Base-by-base conservation (phyloP, 83 land plant species). In the Picea engelmannii region DNA sequence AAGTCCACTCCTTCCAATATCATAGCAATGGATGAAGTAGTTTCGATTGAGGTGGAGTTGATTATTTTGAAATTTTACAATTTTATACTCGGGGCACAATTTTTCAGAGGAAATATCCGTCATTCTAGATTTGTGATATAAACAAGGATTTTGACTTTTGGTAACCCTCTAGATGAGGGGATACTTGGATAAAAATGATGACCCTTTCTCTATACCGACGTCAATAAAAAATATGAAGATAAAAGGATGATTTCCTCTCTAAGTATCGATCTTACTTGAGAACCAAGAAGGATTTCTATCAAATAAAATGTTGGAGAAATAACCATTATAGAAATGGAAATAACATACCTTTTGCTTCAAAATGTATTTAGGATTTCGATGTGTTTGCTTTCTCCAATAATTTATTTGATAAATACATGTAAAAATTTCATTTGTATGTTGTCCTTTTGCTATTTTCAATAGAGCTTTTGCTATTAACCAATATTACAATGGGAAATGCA, bases 1-100 rank as follows among this genome's bases (percentile, higher is more conserved):
- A 16, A 55, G 60, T 16, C 4, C 60, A 55, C 4, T 70, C n/a
- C 42, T 42, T 52, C 75, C 75, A 70, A 11, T 70, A 16, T 21
- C 52, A 69, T 69, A 40, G n/a, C 23, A 40, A 42, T 70, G 23
- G 44, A 74, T 49, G 60, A 12, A 55, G 59, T 13, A 74, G 17
- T 21, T 74, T 24, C 52, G 5, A 16, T 74, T 74, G 77, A 74
- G 52, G 77, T 24, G 13, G 52, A 74, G 60, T 74, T 24, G 77
- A 74, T n/a, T 31, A 23, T 74, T 49, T 27, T 42, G 21, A 74
- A 74, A 74, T 49, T 23, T 74, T 60, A 11, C 21, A 6, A 4
- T 13, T 74, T 52, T 15, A 44, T 25, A 74, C 47, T 74, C 6
- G 15, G 23, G 0, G 23, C 0, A 74, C 6, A 74, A 0, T 21